Conservation (phyloP, 2,329 filamentous ascomycete species). For the Colletotrichum melonis region DNA sequence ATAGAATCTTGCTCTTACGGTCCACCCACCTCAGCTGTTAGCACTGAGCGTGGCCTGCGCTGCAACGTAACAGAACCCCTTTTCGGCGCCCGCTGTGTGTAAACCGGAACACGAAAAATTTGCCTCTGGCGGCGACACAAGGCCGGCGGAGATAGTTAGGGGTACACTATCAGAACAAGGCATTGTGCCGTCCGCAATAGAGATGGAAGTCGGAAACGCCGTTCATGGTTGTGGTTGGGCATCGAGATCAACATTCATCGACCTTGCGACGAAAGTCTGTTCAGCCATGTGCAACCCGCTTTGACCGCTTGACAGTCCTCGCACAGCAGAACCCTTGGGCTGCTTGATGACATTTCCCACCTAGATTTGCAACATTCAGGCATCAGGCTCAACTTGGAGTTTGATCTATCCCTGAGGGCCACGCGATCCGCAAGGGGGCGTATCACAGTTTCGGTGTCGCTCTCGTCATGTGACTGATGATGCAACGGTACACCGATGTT, state of each 20-base stretch:
- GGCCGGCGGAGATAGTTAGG: conserved; percentile 5
- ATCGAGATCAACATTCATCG: conserved; percentile 32
- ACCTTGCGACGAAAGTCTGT: conserved; percentile 33
- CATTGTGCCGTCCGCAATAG: conserved; percentile 15
- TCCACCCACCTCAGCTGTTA: not conserved
- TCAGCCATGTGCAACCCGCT: conserved; percentile 26
- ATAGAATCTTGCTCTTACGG: not conserved
- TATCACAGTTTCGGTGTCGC: conserved; percentile 31
- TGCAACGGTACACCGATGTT: conserved; percentile 7
- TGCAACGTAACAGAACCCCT: not conserved
- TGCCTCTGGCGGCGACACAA: conserved; percentile 9
- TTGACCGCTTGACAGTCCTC: conserved; percentile 23
- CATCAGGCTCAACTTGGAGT: conserved; percentile 13
- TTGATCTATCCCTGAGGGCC: conserved; percentile 30
- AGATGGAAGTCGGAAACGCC: conserved; percentile 13
- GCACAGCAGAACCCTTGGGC: conserved; percentile 4
- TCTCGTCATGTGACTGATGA: conserved; percentile 29
- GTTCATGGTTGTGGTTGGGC: conserved; percentile 29
- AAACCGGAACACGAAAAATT: not conserved
- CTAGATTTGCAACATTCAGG: conserved; percentile 10
- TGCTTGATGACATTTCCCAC: conserved; percentile 13
- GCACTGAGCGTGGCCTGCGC: not conserved
- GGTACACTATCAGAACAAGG: conserved; percentile 16
- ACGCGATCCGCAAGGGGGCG: conserved; percentile 28
- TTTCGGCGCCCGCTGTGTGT: not conserved